Percentiles rank a stretch among this genome's conserved stretches.
phyloP scores from a whole-genome alignment of 139 green algal genomes.

The Closterium sp. region DNA sequence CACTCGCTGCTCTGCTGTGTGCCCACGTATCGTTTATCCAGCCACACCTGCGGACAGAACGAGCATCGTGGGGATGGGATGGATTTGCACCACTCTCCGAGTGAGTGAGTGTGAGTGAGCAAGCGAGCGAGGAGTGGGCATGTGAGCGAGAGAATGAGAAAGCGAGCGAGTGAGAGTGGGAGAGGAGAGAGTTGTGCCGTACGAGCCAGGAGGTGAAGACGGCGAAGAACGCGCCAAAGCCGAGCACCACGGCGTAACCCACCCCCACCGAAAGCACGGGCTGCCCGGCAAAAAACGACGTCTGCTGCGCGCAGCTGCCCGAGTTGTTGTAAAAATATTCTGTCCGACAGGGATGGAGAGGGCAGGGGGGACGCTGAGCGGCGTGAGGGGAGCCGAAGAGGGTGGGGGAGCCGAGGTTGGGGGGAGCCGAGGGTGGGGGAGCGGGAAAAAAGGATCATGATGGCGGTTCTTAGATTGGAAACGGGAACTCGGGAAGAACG shows the following conservation, averaged over 20 bases:
- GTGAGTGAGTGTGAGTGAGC: too few species aligned
- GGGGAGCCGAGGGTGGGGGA: background rate
- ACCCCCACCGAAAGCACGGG: constrained; percentile 3
- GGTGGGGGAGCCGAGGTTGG: background rate
- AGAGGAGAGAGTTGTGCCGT: background rate
- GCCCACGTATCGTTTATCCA: constrained; percentile 20
- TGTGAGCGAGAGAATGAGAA: too few species aligned
- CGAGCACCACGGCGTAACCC: constrained; percentile 28
- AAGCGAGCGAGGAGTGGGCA: too few species aligned
- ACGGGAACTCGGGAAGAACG: background rate
- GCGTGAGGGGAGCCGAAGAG: background rate
- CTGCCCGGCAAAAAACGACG: constrained; percentile 19
- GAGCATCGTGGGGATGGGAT: background rate
- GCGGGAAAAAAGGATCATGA: background rate
- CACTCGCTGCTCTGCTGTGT: constrained; percentile 1
- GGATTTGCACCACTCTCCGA: background rate
- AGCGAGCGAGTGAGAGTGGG: too few species aligned
- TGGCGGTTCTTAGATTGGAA: background rate
- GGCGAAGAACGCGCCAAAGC: constrained; percentile 28
- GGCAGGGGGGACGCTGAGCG: background rate
- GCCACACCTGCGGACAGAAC: background rate
- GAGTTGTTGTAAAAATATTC: constrained; percentile 11
- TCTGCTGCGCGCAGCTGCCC: constrained; percentile 7
- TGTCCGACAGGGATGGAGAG: background rate
- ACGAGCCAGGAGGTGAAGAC: constrained; percentile 31